A percentile compares a stretch with the other conserved stretches of the same genome.
These are phyloP conservation scores for Serendipita sp. DNA, from an alignment of 768 basidiomycete species.

Conservation along the genomic window DNA sequence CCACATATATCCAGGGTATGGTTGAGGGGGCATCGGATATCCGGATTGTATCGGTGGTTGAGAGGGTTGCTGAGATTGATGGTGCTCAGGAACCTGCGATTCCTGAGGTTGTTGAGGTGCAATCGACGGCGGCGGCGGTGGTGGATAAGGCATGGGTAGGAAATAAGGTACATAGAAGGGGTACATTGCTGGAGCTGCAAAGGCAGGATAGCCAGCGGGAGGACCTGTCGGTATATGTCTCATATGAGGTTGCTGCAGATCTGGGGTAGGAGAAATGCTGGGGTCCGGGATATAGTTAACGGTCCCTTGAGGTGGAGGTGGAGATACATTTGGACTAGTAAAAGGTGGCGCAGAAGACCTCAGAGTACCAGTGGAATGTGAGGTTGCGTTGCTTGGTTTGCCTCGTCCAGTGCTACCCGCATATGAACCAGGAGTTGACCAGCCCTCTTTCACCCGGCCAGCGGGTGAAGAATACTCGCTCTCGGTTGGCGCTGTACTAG, in stretches of 20 bases:
- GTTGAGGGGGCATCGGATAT: not conserved
- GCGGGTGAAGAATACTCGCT: constrained; percentile 58
- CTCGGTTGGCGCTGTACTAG: constrained; percentile 59
- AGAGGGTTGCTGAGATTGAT: not conserved
- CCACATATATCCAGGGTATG: not conserved
- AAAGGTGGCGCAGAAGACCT: not conserved
- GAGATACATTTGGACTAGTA: not conserved
- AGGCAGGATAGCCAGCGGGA: not conserved
- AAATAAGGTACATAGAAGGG: not conserved
- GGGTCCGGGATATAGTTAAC: not conserved
- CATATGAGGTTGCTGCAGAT: not conserved
- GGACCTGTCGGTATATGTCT: not conserved
- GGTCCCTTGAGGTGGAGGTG: not conserved
- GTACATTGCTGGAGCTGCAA: not conserved
- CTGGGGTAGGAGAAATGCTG: not conserved
- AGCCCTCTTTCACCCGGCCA: not conserved
- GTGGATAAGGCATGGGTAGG: not conserved
- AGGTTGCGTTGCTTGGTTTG: not conserved
- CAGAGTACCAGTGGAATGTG: not conserved
- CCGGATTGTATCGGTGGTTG: not conserved
- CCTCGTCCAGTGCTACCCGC: not conserved
- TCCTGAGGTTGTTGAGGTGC: not conserved
- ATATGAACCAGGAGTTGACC: not conserved
- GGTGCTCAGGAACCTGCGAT: not conserved
- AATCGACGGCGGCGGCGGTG: not conserved